phyloP scores from a whole-genome alignment of 768 basidiomycete species.

The Leccinum variicolor region DNA sequence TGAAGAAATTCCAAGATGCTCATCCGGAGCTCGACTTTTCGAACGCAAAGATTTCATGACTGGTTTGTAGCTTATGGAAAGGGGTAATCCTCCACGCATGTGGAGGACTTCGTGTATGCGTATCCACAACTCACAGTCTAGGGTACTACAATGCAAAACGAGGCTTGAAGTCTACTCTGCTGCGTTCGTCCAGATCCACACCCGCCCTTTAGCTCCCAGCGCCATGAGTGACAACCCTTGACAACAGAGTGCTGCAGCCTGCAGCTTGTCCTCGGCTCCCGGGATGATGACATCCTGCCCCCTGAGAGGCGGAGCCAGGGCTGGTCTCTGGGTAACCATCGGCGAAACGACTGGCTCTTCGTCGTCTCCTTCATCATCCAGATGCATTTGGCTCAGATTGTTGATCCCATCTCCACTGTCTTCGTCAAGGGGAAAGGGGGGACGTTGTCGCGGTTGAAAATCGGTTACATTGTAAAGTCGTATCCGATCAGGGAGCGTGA shows the following conservation, averaged over 20 bases:
- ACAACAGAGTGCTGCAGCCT: slow-evolving; percentile 41
- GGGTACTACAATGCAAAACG: background rate
- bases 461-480: slow-evolving; percentile 45
- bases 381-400: slow-evolving; percentile 20
- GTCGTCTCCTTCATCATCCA: slow-evolving; percentile 29
- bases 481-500: slow-evolving; percentile 41
- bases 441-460: slow-evolving; percentile 42
- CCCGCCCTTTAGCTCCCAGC: slow-evolving; percentile 17
- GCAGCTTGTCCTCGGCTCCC: slow-evolving; percentile 24
- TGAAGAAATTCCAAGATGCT: slow-evolving; percentile 84
- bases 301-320: slow-evolving; percentile 16
- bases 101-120: background rate
- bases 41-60: slow-evolving; percentile 79
- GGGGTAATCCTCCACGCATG: background rate
- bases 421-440: slow-evolving; percentile 38
- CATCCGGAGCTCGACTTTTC: slow-evolving; percentile 97
- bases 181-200: slow-evolving; percentile 27
- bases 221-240: slow-evolving; percentile 34
- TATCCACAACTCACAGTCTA: background rate
- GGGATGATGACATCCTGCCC: slow-evolving; percentile 24
- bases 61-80: background rate
- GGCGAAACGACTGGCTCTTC: slow-evolving; percentile 11
- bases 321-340: background rate
- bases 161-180: slow-evolving; percentile 7
- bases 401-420: slow-evolving; percentile 21